These are phyloP conservation scores for Rhizopogon sp. DNA, from an alignment of 768 basidiomycete genomes.

Conservation along the genomic window DNA sequence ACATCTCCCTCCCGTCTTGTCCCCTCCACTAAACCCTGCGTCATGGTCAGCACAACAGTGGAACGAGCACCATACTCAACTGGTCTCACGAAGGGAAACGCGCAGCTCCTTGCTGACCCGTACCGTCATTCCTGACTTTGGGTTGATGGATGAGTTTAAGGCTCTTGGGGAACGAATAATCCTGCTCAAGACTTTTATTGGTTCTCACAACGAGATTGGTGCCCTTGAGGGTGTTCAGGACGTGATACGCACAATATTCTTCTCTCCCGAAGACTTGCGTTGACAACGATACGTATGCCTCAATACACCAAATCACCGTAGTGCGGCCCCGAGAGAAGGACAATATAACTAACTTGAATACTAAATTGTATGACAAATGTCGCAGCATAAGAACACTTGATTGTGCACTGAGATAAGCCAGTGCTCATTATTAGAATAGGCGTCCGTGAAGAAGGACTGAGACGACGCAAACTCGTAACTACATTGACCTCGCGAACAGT, in stretches of 20 bases:
- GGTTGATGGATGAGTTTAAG: constrained; percentile 49
- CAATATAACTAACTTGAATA: too few relatives aligned
- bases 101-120: constrained; percentile 43
- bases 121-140: constrained; percentile 41
- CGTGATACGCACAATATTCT: constrained; percentile 28
- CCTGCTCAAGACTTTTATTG: constrained; percentile 51
- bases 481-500: too few relatives aligned
- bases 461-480: too few relatives aligned
- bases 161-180: constrained; percentile 43
- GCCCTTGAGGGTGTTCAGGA: constrained; percentile 68
- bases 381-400: too few relatives aligned
- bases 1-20: constrained; percentile 47
- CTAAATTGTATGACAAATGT: too few relatives aligned
- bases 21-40: constrained; percentile 26
- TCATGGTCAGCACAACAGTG: constrained; percentile 38
- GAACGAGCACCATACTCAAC: constrained; percentile 34
- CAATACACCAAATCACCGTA: neutral
- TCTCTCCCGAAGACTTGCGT: neutral
- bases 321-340: too few relatives aligned
- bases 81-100: constrained; percentile 32
- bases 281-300: neutral
- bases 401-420: too few relatives aligned
- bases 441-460: too few relatives aligned
- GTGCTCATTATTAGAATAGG: too few relatives aligned
- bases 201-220: constrained; percentile 56